A percentile compares a stretch with the other conserved stretches of the same genome.
phyloP scores from a whole-genome alignment of 208 protist genomes.

The Angomonas deanei region DNA sequence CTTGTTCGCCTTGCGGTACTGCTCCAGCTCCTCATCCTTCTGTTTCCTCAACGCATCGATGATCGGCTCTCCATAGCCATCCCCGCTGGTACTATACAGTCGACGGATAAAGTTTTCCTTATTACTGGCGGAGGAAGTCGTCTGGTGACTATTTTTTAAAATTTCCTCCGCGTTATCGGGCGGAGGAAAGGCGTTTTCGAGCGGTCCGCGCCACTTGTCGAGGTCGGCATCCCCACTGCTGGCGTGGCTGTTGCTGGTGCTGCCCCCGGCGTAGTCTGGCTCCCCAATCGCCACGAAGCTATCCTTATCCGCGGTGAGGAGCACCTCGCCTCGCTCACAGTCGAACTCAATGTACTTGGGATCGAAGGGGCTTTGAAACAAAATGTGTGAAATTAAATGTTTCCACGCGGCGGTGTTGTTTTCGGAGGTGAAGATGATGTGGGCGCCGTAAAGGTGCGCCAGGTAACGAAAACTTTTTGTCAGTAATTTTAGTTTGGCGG shows the following conservation, averaged over 20 bases:
- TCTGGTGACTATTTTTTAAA: neutral
- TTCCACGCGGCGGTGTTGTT: conserved; percentile 19
- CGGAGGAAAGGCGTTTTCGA: conserved; percentile 68
- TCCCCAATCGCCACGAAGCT: conserved; percentile 83
- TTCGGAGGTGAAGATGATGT: conserved; percentile 52
- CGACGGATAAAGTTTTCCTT: conserved; percentile 37
- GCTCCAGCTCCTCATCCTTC: conserved; percentile 88
- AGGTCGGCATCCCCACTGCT: conserved; percentile 72
- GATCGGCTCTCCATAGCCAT: conserved; percentile 67
- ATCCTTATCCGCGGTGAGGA: conserved; percentile 72
- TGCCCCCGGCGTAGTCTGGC: conserved; percentile 26
- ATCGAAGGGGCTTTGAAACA: conserved; percentile 80
- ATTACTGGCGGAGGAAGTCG: neutral
- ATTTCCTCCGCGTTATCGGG: conserved; percentile 20
- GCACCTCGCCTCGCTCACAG: conserved; percentile 45
- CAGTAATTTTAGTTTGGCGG: conserved; percentile 48
- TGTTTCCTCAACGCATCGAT: conserved; percentile 79
- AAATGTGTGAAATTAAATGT: conserved; percentile 53
- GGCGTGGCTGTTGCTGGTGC: conserved; percentile 11
- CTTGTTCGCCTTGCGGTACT: conserved; percentile 51
- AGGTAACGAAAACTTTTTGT: conserved; percentile 70
- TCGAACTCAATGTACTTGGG: conserved; percentile 65
- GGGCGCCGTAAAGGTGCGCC: conserved; percentile 74
- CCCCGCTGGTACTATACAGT: conserved; percentile 59
- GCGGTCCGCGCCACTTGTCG: conserved; percentile 73